These are phyloP conservation scores for Medicago truncatula DNA, from an alignment of 306 rosid genomes.

Conservation along the genomic window MtrunA17r5.0-ANR NC_053045.1:837501-838000, in stretches of 20 bases:
- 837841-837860: slow-evolving; percentile 61
- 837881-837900: slow-evolving; percentile 53
- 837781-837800: slow-evolving; percentile 53
- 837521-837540: slow-evolving; percentile 58
- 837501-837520: slow-evolving; percentile 56
- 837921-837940: slow-evolving; percentile 62
- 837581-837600: slow-evolving; percentile 62
- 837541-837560: slow-evolving; percentile 52
- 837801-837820: slow-evolving; percentile 59
- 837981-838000: slow-evolving; percentile 1
- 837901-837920: slow-evolving; percentile 56
- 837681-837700: not conserved
- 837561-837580: slow-evolving; percentile 47
- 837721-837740: slow-evolving; percentile 56
- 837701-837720: slow-evolving; percentile 60
- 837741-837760: slow-evolving; percentile 56
- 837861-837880: slow-evolving; percentile 57
- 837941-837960: slow-evolving; percentile 45
- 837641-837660: slow-evolving; percentile 58
- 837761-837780: slow-evolving; percentile 63
- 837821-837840: slow-evolving; percentile 59
- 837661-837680: slow-evolving; percentile 61
- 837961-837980: slow-evolving; percentile 44
- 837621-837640: slow-evolving; percentile 57
- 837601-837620: slow-evolving; percentile 58